These are phyloP conservation scores for Hippophae rhamnoides DNA, from an alignment of 306 rosid species.

Conservation along the genomic window DNA sequence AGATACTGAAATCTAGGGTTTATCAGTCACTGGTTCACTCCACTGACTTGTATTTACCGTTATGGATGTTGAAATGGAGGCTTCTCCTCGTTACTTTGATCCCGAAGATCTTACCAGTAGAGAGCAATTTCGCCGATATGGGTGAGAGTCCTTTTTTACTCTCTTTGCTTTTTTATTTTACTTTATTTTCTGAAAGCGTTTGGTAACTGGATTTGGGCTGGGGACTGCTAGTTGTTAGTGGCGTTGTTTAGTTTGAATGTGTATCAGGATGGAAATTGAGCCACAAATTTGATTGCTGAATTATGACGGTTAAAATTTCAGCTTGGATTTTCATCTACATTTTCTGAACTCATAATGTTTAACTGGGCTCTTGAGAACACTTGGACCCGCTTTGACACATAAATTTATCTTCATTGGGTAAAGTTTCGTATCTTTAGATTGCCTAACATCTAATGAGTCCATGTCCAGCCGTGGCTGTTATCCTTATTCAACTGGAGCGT, in stretches of 20 bases:
- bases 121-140: conserved; percentile 66
- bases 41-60: background rate
- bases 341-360: background rate
- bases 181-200: too few relatives aligned
- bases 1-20: conserved; percentile 3
- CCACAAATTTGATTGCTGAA: background rate
- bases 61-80: conserved; percentile 60
- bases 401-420: background rate
- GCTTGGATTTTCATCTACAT: background rate
- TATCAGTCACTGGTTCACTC: background rate
- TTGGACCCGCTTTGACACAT: background rate
- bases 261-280: background rate
- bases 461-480: background rate
- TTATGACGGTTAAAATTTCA: too few relatives aligned
- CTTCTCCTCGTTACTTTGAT: conserved; percentile 55
- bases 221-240: background rate
- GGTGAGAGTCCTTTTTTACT: conserved; percentile 28
- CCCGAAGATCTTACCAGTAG: conserved; percentile 63
- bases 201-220: conserved; percentile 1
- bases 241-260: conserved; percentile 3
- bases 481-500: background rate
- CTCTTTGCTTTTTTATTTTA: background rate
- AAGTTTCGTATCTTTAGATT: background rate
- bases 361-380: background rate
- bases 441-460: background rate